A percentile compares a stretch with the other conserved stretches of the same genome.
Evolutionary conservation across 345 rosid genomes (phyloP).

Genomic region (Eucalyptus erythrocorys): DNA sequence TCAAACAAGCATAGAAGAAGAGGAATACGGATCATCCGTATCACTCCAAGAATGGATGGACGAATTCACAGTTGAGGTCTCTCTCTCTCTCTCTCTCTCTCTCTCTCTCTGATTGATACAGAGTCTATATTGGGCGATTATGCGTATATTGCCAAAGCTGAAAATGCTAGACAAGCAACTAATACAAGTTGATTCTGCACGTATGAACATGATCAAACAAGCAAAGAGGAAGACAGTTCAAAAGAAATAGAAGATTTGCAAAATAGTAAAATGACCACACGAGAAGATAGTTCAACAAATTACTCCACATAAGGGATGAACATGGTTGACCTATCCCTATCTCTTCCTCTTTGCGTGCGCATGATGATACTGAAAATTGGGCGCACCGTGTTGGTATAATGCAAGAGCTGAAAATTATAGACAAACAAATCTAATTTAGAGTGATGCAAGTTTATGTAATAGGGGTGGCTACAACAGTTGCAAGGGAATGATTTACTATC

Average conservation of each 20-base stretch:
- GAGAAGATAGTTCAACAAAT: not conserved
- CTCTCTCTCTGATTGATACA: too few species aligned
- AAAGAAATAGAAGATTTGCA: not conserved
- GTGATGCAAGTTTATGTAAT: not conserved
- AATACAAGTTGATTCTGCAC: too few species aligned
- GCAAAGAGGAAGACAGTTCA: too few species aligned
- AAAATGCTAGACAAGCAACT: too few species aligned
- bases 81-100: too few species aligned
- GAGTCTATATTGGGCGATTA: too few species aligned
- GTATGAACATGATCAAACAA: too few species aligned
- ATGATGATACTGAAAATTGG: not conserved
- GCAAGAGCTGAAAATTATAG: not conserved
- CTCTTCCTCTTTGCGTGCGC: accelerated
- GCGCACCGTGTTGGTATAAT: not conserved
- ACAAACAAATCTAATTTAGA: not conserved
- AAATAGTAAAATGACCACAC: not conserved
- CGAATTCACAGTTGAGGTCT: too few species aligned
- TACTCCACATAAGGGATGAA: not conserved
- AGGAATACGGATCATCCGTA: too few species aligned
- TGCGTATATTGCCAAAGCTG: too few species aligned
- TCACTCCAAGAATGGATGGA: too few species aligned
- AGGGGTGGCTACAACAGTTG: not conserved
- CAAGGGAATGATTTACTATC: not conserved
- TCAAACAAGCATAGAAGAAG: too few species aligned
- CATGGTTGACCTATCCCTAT: not conserved